Conservation (phyloP, 2,329 filamentous ascomycete species). For the Byssoonygena ceratinophila region DNA sequence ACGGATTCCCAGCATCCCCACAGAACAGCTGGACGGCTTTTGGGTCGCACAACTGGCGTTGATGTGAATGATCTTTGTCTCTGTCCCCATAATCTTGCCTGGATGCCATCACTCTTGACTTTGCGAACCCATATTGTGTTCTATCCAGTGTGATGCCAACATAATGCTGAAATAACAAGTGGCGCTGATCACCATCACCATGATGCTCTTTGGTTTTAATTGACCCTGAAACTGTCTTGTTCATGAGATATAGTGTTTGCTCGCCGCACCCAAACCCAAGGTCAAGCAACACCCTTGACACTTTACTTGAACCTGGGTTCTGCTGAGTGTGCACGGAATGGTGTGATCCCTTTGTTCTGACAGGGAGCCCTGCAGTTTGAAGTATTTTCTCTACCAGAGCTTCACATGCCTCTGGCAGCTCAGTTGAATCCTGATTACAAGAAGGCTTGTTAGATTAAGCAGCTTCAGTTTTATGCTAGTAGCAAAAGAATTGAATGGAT, state of each 20-base stretch:
- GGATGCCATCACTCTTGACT: slow-evolving; percentile 8
- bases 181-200: neutral
- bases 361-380: slow-evolving; percentile 33
- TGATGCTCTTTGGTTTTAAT: neutral
- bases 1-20: slow-evolving; percentile 42
- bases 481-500: neutral
- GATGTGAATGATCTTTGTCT: neutral
- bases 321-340: neutral
- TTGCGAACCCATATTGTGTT: slow-evolving; percentile 35
- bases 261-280: slow-evolving; percentile 52
- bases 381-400: slow-evolving; percentile 43
- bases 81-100: neutral
- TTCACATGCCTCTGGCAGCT: slow-evolving; percentile 41
- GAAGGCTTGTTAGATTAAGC: neutral
- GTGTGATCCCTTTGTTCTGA: neutral
- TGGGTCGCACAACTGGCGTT: neutral
- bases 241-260: slow-evolving; percentile 42
- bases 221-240: neutral
- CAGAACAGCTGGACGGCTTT: slow-evolving; percentile 33
- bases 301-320: neutral
- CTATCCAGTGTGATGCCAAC: slow-evolving; percentile 45
- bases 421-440: slow-evolving; percentile 20
- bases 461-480: neutral
- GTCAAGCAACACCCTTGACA: slow-evolving; percentile 35
- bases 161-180: slow-evolving; percentile 38